Base-by-base conservation (phyloP, 495 filamentous ascomycete species). In the Podospora pseudoanserina region DNA sequence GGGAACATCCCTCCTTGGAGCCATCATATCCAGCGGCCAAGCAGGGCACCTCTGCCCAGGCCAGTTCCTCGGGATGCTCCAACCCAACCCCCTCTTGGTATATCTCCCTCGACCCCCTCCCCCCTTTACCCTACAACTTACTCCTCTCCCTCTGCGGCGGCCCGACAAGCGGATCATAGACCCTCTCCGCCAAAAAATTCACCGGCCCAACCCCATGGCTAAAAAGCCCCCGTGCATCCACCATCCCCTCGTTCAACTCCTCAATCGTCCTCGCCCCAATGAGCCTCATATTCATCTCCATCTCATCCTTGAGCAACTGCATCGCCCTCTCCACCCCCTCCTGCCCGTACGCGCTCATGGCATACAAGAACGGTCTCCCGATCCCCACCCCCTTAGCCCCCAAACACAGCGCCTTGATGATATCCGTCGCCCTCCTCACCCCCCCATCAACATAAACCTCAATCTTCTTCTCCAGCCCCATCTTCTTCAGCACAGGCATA, bases 211-310 rank as follows among this genome's bases (percentile, higher is more conserved):
- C 86, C 60, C 80, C 84, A 73, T 98, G 95, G 68, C 87, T 86
- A 77, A 84, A 84, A 28, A 95, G 74, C 0, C 89, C 90, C 62
- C 92, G 84, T 0, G 86, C 86, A 78, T 98, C 95, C 63, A 99
- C 74, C 75, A 98, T 68, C 15, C 85, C 86, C 6, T 93, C 89
- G 67, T 89, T 92, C 64, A 99, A 79, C 65, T 99, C 89, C 49
- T 86, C 89, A 26, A 99, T 76, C 54, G 74, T 87, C 1, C 83
- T 84, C 32, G 87, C 90, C 16, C 95, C 95, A 72, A 98, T 92
- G 70, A 99, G 81, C 9, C 96, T 87, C 95, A 99, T 98, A 73
- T 92, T 92, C 94, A 98, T 97, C 84, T 94, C 94, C 89, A 99
- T 93, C 85, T 99, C 95, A 76, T 98, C 95, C 83, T 92, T 96